A percentile compares a stretch with the other conserved stretches of the same genome.
Evolutionary conservation across 2,329 filamentous ascomycete genomes (phyloP).

Genomic region (Amylocarpus encephaloides): DNA sequence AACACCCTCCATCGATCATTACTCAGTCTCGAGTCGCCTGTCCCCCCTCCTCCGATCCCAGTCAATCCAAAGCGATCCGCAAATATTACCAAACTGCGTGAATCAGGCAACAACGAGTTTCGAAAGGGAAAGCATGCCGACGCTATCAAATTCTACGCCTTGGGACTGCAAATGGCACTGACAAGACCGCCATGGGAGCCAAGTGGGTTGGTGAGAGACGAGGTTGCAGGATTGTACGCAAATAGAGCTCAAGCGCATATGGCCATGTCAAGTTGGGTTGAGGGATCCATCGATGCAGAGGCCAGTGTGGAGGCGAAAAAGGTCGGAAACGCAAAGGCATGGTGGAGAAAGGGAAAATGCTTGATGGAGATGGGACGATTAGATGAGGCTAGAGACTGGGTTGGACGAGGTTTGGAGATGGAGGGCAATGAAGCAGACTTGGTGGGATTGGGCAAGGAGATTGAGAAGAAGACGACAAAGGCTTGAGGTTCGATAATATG

Average conservation of each 20-base stretch:
- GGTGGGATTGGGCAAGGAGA: conserved; percentile 55
- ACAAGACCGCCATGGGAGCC: conserved; percentile 84
- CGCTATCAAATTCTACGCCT: conserved; percentile 72
- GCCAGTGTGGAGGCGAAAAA: conserved; percentile 81
- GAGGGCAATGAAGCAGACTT: conserved; percentile 67
- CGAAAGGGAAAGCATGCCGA: conserved; percentile 70
- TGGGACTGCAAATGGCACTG: conserved; percentile 87
- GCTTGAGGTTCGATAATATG: conserved; percentile 4
- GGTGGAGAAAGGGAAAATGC: conserved; percentile 83
- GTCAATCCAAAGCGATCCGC: conserved; percentile 89
- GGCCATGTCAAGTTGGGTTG: conserved; percentile 73
- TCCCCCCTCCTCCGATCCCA: conserved; percentile 79
- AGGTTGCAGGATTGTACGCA: conserved; percentile 70
- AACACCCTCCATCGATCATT: conserved; percentile 75
- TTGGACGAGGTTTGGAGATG: conserved; percentile 71
- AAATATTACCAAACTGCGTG: conserved; percentile 84
- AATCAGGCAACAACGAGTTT: conserved; percentile 76
- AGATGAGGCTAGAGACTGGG: conserved; percentile 75
- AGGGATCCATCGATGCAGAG: conserved; percentile 82
- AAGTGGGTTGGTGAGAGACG: conserved; percentile 73
- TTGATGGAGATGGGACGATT: conserved; percentile 84
- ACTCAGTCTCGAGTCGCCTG: conserved; percentile 55
- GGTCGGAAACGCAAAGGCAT: conserved; percentile 85
- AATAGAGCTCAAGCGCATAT: conserved; percentile 91
- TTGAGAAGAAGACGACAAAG: conserved; percentile 41